These are phyloP conservation scores for Phytophthora pini DNA, from an alignment of 352 stramenopile species.

Conservation along the genomic window DNA sequence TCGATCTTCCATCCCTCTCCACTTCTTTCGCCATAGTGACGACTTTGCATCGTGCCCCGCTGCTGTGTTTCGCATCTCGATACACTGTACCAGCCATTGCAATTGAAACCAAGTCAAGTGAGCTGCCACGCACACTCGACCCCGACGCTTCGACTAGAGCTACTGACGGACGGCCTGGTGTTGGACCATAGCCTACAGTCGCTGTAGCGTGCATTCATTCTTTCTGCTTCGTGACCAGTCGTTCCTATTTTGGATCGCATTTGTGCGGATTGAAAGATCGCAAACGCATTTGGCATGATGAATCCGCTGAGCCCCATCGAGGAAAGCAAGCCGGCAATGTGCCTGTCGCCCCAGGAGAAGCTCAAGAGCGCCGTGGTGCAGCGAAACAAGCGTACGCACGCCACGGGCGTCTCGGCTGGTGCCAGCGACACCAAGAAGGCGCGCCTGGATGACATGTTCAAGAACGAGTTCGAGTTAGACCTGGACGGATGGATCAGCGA, in stretches of 20 bases:
- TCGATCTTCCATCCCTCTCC: constrained; percentile 19
- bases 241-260: constrained; percentile 16
- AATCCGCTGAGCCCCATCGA: constrained; percentile 42
- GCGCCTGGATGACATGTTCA: constrained; percentile 41
- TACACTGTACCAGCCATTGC: constrained; percentile 3
- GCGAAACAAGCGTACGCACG: constrained; percentile 53
- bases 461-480: constrained; percentile 47
- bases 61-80: constrained; percentile 17
- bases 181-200: constrained; percentile 25
- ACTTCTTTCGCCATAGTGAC: constrained; percentile 5
- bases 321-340: constrained; percentile 62
- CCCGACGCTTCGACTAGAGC: constrained; percentile 16
- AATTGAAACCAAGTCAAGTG: constrained; percentile 18
- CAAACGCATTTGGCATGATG: constrained; percentile 25
- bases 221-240: constrained; percentile 19
- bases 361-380: constrained; percentile 46
- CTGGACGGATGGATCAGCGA: constrained; percentile 81
- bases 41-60: constrained; percentile 1
- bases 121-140: constrained; percentile 14
- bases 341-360: constrained; percentile 76
- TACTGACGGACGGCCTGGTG: constrained; percentile 25
- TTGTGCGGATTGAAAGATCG: constrained; percentile 30
- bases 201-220: not conserved
- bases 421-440: constrained; percentile 40
- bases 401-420: constrained; percentile 8